Percentiles rank a stretch among this genome's conserved stretches.
Conservation (phyloP, 2,329 filamentous ascomycete genomes). For the Calonectria honghensis region DNA sequence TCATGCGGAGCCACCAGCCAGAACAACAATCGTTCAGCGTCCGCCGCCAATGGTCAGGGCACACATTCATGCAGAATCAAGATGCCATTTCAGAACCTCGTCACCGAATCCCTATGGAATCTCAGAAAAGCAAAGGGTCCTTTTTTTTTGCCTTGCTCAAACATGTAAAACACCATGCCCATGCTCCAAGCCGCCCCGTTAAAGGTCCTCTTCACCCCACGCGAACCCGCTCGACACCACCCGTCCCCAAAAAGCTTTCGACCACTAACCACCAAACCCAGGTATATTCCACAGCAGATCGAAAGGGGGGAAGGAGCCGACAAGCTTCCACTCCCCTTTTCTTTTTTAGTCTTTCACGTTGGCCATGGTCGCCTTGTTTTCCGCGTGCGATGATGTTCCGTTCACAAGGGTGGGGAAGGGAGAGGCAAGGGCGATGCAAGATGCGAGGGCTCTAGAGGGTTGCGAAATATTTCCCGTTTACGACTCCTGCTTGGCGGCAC, state of each 20-base stretch:
- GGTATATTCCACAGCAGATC: conserved; percentile 17
- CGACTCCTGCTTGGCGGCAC: conserved; percentile 68
- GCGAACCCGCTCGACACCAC: conserved; percentile 44
- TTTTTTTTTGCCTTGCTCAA: conserved; percentile 56
- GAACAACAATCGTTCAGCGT: conserved; percentile 6
- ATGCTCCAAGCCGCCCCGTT: conserved; percentile 58
- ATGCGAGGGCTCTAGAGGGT: conserved; percentile 44
- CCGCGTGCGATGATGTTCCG: conserved; percentile 33
- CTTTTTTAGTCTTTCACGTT: conserved; percentile 36
- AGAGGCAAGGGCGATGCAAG: conserved; percentile 47
- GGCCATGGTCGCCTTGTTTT: conserved; percentile 35
- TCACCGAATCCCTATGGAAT: conserved; percentile 58
- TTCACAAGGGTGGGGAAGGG: conserved; percentile 34
- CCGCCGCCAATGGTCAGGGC: not conserved
- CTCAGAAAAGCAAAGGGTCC: conserved; percentile 56
- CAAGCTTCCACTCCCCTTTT: not conserved
- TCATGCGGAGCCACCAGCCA: not conserved
- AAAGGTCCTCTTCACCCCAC: conserved; percentile 47
- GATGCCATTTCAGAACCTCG: conserved; percentile 61
- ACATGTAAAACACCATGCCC: conserved; percentile 61
- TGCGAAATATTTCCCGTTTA: conserved; percentile 50
- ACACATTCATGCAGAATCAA: conserved; percentile 58
- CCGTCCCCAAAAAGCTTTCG: conserved; percentile 14
- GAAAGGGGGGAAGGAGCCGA: not conserved
- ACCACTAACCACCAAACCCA: conserved; percentile 41